phyloP scores from a whole-genome alignment of 208 protist species.

The Acanthamoeba royreba region DNA sequence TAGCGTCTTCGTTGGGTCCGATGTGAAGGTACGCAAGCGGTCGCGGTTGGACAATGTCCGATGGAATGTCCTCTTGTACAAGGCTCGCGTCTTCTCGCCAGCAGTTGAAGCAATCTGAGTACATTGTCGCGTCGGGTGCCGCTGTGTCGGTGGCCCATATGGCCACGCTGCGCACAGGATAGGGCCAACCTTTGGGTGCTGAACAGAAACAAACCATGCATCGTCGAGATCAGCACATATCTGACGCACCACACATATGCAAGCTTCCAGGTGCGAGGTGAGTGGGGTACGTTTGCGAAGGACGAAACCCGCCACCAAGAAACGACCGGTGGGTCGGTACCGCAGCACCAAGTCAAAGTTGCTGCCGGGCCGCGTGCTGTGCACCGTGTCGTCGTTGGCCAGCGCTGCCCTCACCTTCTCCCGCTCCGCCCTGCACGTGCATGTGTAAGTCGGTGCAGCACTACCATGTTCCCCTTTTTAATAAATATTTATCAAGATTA shows the following conservation, averaged over 20 bases:
- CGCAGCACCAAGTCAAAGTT: background rate
- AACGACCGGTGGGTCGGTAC: background rate
- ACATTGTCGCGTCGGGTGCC: background rate
- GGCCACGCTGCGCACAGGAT: background rate
- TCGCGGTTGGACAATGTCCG: background rate
- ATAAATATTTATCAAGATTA: too few species aligned
- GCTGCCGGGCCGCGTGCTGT: background rate
- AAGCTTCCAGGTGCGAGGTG: too few species aligned
- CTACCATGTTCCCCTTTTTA: background rate
- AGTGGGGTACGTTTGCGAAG: background rate
- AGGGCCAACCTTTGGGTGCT: background rate
- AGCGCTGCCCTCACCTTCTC: background rate
- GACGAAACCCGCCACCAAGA: background rate
- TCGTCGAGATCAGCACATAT: too few species aligned
- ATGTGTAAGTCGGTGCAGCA: too few species aligned
- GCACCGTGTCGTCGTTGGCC: background rate
- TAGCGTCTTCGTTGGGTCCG: background rate
- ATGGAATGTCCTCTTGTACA: background rate
- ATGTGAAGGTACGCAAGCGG: background rate
- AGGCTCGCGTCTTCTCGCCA: background rate
- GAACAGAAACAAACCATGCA: too few species aligned
- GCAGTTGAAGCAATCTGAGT: background rate
- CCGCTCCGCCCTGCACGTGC: background rate
- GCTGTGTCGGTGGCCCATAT: background rate
- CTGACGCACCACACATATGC: too few species aligned